Conservation (phyloP, 192 early-diverging fungal species). For the Coemansia sp. region DNA sequence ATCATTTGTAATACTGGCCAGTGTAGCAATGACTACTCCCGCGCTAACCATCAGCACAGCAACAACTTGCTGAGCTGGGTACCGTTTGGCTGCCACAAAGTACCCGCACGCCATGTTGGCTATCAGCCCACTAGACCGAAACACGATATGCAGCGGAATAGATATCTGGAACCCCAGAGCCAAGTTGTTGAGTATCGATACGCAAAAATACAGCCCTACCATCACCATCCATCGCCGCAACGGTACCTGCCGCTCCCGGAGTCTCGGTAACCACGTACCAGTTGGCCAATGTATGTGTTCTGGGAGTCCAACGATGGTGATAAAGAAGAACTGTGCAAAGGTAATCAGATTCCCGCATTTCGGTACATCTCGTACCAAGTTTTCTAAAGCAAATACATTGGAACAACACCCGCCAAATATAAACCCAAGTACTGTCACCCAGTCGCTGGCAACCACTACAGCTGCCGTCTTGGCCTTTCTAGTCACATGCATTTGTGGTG, state of each 20-base stretch:
- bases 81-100: conserved; percentile 65
- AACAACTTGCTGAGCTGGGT: conserved; percentile 51
- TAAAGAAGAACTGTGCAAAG: conserved; percentile 79
- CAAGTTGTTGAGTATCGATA: conserved; percentile 82
- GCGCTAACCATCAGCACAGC: conserved; percentile 77
- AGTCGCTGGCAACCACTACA: conserved; percentile 45
- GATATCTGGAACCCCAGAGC: conserved; percentile 80
- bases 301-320: conserved; percentile 70
- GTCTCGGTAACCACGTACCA: conserved; percentile 49
- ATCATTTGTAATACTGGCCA: conserved; percentile 31
- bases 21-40: conserved; percentile 74
- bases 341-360: conserved; percentile 80
- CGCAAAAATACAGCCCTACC: conserved; percentile 77
- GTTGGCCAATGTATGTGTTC: conserved; percentile 55
- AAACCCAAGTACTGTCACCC: conserved; percentile 64
- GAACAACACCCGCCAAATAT: conserved; percentile 92
- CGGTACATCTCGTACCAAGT: conserved; percentile 64
- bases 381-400: conserved; percentile 84
- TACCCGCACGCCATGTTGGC: conserved; percentile 82
- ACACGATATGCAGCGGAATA: conserved; percentile 91
- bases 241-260: conserved; percentile 67
- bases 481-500: conserved; percentile 1
- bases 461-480: conserved; percentile 18
- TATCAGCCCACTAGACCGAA: conserved; percentile 80
- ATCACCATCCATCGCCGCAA: conserved; percentile 72